Evolutionary conservation across 1,284 basidiomycete species (phyloP), one percentile per base, ranked within the genome.

Genomic region (Tetrapyrgos nigripes): DNA sequence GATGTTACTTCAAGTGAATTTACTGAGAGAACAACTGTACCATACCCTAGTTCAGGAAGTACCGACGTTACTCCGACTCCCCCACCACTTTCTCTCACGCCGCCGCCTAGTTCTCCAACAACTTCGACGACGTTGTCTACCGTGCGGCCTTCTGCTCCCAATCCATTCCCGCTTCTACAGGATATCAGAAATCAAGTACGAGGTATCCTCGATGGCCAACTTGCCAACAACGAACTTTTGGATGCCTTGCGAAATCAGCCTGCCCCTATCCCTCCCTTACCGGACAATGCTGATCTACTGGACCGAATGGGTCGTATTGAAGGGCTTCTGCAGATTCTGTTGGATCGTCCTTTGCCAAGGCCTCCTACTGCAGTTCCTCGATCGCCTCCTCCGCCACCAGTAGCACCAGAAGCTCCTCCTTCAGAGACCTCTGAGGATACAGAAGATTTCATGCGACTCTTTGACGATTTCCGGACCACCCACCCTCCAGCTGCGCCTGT

Each of bases 171-270:
- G n/a, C 33, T 79, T 44, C 63, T 91, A 49, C 73, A 80, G 14
- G 76, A 76, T 11, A 76, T 91, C 43, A 77, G 80, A 50, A 79
- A 82, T 13, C 81, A 86, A 64, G 71, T 86, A 2, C 73, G 73
- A 3, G 80, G 76, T 3, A 69, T 92, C 17, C 78, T 80, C 73
- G 79, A 89, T 50, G 83, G 82, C 3, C 90, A 92, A 68, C 65
- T 72, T 0, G 75, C 80, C 0, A 82, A 87, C 4, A 86, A 86
- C 54, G 76, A 81, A 35, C 74, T 85, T 47, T 74, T 92, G 10
- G 72, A 79, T 59, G 67, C 70, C 11, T 68, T 82, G 48, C 73
- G 72, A 23, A 70, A 68, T 26, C 68, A 70, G n/a, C 71, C 70
- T 64, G 31, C 50, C 47, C 23, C 47, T 10, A n/a, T 23, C 68